Evolutionary conservation across 306 rosid species (phyloP).

Genomic region (Vigna nakashimae): DNA sequence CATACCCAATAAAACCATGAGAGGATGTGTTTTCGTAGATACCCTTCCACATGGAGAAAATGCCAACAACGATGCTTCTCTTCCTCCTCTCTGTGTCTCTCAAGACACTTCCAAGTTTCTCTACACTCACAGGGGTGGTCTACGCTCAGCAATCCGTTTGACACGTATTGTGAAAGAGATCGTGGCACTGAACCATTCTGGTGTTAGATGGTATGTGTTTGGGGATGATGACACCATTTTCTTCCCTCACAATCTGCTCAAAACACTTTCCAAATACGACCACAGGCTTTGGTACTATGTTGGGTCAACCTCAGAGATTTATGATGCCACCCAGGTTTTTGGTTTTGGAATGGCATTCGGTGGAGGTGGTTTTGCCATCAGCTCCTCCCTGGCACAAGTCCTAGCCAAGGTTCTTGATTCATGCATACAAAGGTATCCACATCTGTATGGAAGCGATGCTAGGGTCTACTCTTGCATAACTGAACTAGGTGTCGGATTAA

Average conservation of each 20-base stretch:
- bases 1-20: conserved; percentile 50
- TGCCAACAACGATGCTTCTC: conserved; percentile 33
- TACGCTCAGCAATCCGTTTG: conserved; percentile 70
- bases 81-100: conserved; percentile 70
- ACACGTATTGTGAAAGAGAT: conserved; percentile 80
- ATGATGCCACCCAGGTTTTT: conserved; percentile 51
- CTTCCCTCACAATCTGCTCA: conserved; percentile 76
- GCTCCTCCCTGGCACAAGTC: conserved; percentile 63
- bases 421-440: conserved; percentile 73
- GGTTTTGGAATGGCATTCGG: conserved; percentile 84
- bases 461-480: conserved; percentile 76
- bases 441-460: conserved; percentile 84
- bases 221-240: conserved; percentile 90
- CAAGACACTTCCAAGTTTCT: conserved; percentile 71
- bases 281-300: conserved; percentile 75
- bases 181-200: conserved; percentile 57
- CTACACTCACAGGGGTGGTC: conserved; percentile 61
- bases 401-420: conserved; percentile 76
- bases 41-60: conserved; percentile 45
- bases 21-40: conserved; percentile 79
- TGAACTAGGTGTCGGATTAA: conserved; percentile 78
- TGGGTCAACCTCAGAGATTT: conserved; percentile 73
- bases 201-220: conserved; percentile 88
- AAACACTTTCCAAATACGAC: conserved; percentile 81
- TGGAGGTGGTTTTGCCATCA: conserved; percentile 88